Percentiles rank a stretch among this genome's conserved stretches.
Conservation (phyloP, 768 basidiomycete genomes). For the Mrakia gelida region DNA sequence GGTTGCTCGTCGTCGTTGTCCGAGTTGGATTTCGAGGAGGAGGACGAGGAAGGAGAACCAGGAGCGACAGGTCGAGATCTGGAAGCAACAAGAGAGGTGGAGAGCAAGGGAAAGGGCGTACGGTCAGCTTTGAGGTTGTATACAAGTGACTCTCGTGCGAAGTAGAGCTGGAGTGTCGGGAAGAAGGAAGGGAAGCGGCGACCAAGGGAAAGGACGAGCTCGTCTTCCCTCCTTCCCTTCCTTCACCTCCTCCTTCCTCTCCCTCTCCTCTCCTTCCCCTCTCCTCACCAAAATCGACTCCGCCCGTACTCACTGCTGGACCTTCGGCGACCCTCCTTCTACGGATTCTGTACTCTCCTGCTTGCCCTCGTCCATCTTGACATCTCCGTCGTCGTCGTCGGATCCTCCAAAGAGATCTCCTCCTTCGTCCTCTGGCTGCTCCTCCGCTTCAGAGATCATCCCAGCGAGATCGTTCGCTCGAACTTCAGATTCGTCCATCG, state of each 20-base stretch:
- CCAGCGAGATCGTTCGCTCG: neutral
- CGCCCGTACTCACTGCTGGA: constrained; percentile 8
- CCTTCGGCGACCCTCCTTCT: no score
- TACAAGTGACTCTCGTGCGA: neutral
- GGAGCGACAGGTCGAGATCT: neutral
- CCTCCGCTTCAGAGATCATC: neutral
- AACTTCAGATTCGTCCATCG: neutral
- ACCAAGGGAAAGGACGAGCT: neutral
- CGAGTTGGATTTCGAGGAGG: neutral
- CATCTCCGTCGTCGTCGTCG: constrained; percentile 7
- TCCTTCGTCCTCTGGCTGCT: constrained; percentile 6
- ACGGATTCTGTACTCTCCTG: neutral
- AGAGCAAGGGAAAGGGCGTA: neutral
- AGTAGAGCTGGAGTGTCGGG: neutral
- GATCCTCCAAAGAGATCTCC: constrained; percentile 22
- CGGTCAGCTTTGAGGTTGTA: no score
- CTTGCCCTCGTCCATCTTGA: neutral
- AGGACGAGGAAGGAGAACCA: neutral
- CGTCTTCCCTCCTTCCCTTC: no score
- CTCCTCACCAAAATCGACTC: neutral
- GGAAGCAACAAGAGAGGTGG: neutral
- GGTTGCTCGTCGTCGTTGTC: constrained; percentile 23
- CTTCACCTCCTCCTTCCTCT: neutral
- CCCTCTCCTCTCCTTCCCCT: neutral
- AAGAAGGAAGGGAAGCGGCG: neutral